phyloP scores from a whole-genome alignment of 768 basidiomycete genomes.

The Pleurotus salmoneostramineus region DNA sequence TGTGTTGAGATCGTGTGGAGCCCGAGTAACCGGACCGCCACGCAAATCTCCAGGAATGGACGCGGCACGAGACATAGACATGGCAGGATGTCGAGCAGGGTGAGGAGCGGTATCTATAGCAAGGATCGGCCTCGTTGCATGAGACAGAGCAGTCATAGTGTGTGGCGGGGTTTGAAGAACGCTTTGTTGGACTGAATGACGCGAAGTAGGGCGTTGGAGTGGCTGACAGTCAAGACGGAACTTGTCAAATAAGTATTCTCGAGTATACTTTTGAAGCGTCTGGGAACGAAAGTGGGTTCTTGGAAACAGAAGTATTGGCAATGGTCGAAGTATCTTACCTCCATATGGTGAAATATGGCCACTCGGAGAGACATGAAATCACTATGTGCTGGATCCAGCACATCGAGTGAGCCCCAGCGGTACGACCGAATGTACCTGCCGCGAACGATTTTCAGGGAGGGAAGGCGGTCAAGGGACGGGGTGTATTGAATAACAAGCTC shows the following conservation, averaged over 20 bases:
- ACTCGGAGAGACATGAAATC: conserved; percentile 77
- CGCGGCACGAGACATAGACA: conserved; percentile 44
- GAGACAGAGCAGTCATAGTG: conserved; percentile 42
- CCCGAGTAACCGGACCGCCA: conserved; percentile 36
- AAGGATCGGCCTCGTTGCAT: conserved; percentile 51
- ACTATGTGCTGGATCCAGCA: conserved; percentile 72
- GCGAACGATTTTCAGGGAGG: conserved; percentile 42
- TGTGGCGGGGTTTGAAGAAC: conserved; percentile 24
- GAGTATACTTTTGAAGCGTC: conserved; percentile 84
- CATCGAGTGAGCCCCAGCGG: conserved; percentile 83
- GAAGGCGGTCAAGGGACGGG: conserved; percentile 43
- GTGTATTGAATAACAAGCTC: conserved; percentile 75
- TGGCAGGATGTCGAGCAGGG: conserved; percentile 39
- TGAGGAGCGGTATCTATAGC: conserved; percentile 59
- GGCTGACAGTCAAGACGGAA: conserved; percentile 58
- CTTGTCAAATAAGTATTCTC: conserved; percentile 78
- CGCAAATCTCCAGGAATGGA: conserved; percentile 40
- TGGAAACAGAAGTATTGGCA: conserved; percentile 10
- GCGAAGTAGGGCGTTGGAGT: conserved; percentile 43
- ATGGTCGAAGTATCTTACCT: conserved; percentile 44
- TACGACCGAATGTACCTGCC: conserved; percentile 71
- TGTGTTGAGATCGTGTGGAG: conserved; percentile 35
- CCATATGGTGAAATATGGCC: conserved; percentile 86
- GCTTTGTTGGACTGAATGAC: conserved; percentile 39
- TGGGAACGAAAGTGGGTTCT: conserved; percentile 27